A percentile compares a stretch with the other conserved stretches of the same genome.
Conservation (phyloP, 192 early-diverging fungal species). For the Cetraspora pellucida region DNA sequence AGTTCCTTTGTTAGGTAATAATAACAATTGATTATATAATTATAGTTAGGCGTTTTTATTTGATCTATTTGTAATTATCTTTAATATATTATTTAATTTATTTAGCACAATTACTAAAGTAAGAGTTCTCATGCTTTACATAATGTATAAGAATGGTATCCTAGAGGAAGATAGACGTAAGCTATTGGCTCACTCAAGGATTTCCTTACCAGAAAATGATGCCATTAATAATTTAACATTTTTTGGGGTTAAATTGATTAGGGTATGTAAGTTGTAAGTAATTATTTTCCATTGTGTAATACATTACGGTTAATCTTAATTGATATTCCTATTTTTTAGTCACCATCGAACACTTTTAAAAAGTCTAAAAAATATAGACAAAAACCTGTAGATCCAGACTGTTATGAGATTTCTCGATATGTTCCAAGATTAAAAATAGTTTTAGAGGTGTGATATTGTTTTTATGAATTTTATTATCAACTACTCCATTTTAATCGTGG, state of each 20-base stretch:
- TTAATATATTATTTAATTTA: neutral
- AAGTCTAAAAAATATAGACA: slow-evolving; percentile 54
- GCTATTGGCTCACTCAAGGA: slow-evolving; percentile 68
- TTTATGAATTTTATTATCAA: neutral
- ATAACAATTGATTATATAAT: neutral
- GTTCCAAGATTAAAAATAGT: slow-evolving; percentile 69
- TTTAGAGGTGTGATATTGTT: slow-evolving; percentile 37
- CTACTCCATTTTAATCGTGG: neutral
- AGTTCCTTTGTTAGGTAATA: slow-evolving; percentile 59
- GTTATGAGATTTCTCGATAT: slow-evolving; percentile 79
- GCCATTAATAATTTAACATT: slow-evolving; percentile 75
- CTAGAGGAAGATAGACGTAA: slow-evolving; percentile 69
- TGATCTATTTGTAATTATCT: neutral
- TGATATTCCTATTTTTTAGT: neutral
- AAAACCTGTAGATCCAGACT: slow-evolving; percentile 58
- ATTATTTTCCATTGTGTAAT: neutral
- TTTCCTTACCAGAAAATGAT: slow-evolving; percentile 73
- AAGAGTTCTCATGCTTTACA: slow-evolving; percentile 79
- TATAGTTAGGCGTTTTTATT: neutral
- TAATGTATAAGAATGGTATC: slow-evolving; percentile 78
- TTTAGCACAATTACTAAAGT: slow-evolving; percentile 66
- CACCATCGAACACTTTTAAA: neutral
- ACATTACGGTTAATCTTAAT: neutral
- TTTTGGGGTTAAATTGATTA: slow-evolving; percentile 66
- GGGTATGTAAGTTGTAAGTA: slow-evolving; percentile 22